Percentiles rank a stretch among this genome's conserved stretches.
phyloP scores from a whole-genome alignment of 768 basidiomycete genomes.

The Tubosaeta sp. region DNA sequence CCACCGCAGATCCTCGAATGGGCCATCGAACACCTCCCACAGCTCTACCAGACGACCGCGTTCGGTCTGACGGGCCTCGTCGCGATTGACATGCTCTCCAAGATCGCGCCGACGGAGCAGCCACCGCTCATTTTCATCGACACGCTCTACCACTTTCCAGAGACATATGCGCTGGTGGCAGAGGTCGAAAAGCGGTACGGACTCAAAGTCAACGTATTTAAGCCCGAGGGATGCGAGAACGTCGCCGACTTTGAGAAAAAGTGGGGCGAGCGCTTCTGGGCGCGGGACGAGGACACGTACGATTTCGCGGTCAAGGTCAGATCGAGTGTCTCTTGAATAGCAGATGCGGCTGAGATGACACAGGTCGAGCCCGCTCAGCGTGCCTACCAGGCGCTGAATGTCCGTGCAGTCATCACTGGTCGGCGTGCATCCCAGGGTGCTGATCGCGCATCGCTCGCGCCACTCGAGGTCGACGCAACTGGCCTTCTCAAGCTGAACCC shows the following conservation, averaged over 20 bases:
- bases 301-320: slow-evolving; percentile 88
- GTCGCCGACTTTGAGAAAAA: slow-evolving; percentile 72
- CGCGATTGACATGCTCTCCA: slow-evolving; percentile 91
- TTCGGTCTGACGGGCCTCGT: slow-evolving; percentile 95
- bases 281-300: slow-evolving; percentile 79
- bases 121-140: slow-evolving; percentile 95
- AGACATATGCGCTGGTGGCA: slow-evolving; percentile 86
- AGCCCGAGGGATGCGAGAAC: slow-evolving; percentile 65
- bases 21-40: slow-evolving; percentile 76
- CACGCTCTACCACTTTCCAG: slow-evolving; percentile 92
- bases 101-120: slow-evolving; percentile 48
- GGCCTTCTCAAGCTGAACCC: slow-evolving; percentile 95
- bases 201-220: slow-evolving; percentile 72
- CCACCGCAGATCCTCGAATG: slow-evolving; percentile 86
- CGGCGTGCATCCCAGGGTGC: slow-evolving; percentile 90
- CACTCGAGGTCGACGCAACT: slow-evolving; percentile 86
- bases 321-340: slow-evolving; percentile 12
- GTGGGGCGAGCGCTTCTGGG: slow-evolving; percentile 83
- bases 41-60: slow-evolving; percentile 90
- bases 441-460: slow-evolving; percentile 76
- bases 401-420: slow-evolving; percentile 91
- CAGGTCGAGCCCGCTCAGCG: slow-evolving; percentile 92
- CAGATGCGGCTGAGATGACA: not conserved
- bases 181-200: slow-evolving; percentile 75
- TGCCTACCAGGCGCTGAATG: slow-evolving; percentile 76